phyloP scores from a whole-genome alignment of 257 asterid species.

The Leonotis leonurus region DNA sequence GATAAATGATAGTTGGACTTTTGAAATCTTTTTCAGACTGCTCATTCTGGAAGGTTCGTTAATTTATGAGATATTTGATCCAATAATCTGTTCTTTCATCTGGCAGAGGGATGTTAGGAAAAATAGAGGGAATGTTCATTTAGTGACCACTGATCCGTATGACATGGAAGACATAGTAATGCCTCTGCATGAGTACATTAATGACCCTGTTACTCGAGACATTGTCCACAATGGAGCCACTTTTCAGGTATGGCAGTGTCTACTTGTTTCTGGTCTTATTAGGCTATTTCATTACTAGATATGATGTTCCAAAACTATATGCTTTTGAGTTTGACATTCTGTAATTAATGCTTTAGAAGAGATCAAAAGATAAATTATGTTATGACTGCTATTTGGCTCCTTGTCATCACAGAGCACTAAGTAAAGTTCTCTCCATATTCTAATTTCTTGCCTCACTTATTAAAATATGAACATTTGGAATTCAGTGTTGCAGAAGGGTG shows the following conservation, averaged over 20 bases:
- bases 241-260: constrained; percentile 60
- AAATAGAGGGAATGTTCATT: constrained; percentile 34
- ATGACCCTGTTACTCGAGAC: constrained; percentile 72
- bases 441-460: neutral
- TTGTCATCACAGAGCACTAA: neutral
- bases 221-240: constrained; percentile 95
- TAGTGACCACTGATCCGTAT: constrained; percentile 50
- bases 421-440: neutral
- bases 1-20: neutral
- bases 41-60: neutral
- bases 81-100: constrained; percentile 10
- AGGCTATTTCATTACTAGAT: neutral
- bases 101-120: constrained; percentile 78
- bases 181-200: constrained; percentile 77
- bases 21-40: constrained; percentile 1
- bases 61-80: neutral
- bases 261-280: neutral
- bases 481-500: neutral
- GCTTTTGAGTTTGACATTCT: constrained; percentile 12
- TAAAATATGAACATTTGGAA: neutral
- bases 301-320: neutral
- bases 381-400: neutral
- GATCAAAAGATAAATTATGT: neutral
- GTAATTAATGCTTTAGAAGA: neutral
- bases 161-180: constrained; percentile 63